Evolutionary conservation across 495 filamentous ascomycete species (phyloP), one percentile per base, ranked within the genome.

Genomic region (Saxophila tyrrhenica): DNA sequence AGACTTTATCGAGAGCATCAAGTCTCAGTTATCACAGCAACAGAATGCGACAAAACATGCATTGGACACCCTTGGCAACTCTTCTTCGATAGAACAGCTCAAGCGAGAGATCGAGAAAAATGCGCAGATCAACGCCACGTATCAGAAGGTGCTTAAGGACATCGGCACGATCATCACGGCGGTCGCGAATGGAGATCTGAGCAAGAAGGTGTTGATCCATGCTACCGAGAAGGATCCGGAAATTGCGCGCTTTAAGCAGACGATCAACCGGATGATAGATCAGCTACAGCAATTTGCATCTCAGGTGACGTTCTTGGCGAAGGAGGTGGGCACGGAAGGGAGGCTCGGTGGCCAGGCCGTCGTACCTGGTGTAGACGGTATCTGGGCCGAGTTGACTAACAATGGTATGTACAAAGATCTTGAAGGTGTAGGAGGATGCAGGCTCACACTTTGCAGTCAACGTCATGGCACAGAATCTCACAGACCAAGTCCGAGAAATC

Each of bases 181-280:
- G 54, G 92, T 96, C 42, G 92, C 92, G 49, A 87, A 89, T 58
- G 92, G 92, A 71, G 92, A 99, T 65, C 75, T 99, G 50, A 94
- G 88, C 67, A 95, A 95, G 78, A 97, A 97, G 71, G 94, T 97
- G 50, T 82, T 90, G 45, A 92, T 99, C 62, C 91, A 97, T 66
- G 86, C 86, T 8, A 80, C 89, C 61, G 92, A 99, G 70, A 92
- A 96, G 86, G 92, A 99, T 76, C 90, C 92, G 0, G 94, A 99
- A 75, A 99, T 99, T 63, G 88, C 87, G n/a, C 91, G 85, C 3
- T 99, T 99, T 78, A 99, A 99, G 74, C 83, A 87, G 52, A 96
- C 90, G 16, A 83, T 88, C 73, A 99, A 99, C 65, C 94, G 84
- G 51, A 99, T 99, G 92, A 94, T 97, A 79, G 92, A 97, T 66